Base-by-base conservation (phyloP, 495 filamentous ascomycete species). In the Aspergillus ostianus region DNA sequence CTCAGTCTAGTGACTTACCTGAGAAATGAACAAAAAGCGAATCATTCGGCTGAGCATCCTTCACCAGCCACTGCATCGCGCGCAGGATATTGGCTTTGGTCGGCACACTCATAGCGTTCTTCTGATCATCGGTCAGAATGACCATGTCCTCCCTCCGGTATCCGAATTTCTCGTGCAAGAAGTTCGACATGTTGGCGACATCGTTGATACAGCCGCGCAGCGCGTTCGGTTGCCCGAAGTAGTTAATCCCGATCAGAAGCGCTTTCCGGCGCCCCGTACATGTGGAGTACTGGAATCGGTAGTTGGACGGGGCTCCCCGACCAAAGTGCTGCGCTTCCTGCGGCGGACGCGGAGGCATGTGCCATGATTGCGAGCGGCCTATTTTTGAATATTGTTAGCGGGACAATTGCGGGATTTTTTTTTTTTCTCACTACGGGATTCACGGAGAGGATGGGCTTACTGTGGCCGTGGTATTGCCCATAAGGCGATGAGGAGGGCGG, bases 101-200 rank as follows among this genome's bases (percentile, higher is more conserved):
- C 12, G 94, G 94, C 64, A 94, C 84, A 72, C 91, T 96, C 89
- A 96, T 93, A 18, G 90, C 91, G 65, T 96, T 93, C 65, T 90
- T 85, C 74, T 97, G 93, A 68, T 98, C 94, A 66, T 98, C 94
- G 30, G 94, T 98, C 62, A 98, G 81, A 62, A 96, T 92, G 30
- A 98, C 94, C 94, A 98, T 98, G 70, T 98, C 94, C 73, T 97
- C 93, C 47, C 94, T 82, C 64, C 90, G 90, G 73, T 98, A 98
- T 4, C 89, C 87, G 66, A 90, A 94, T 56, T 88, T 84, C 60
- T 91, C 82, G 62, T 92, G 87, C 36, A 98, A 82, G 69, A 95
- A 98, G 49, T 78, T 80, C 19, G 91, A 95, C 92, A 98, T 96
- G 70, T 97, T 97, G 70, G 92, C 88, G 51, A 97, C 95, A 73